Base-by-base conservation (phyloP, 257 asterid species). In the Solanum piurae region DNA sequence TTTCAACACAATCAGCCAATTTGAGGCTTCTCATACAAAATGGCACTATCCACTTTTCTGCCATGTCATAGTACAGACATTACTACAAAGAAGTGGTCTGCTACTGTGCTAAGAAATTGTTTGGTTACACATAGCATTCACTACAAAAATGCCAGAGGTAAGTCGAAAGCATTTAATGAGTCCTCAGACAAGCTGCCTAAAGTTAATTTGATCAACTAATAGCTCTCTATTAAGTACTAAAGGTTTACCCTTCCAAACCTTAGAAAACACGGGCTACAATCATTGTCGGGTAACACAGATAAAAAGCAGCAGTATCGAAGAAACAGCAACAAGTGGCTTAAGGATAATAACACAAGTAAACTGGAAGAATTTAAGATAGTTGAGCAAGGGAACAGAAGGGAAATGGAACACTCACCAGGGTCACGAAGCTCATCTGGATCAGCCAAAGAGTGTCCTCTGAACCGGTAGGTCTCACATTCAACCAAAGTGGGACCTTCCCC, bases 361-460 rank as follows among this genome's bases (percentile, higher is more conserved):
- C 60, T n/a, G 37, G 75, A 84, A 21, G 72, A 33, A 46, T 25
- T 58, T 34, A 85, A 68, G 25, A 87, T 27, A 74, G 46, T 44
- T 40, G 79, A 6, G 68, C 34, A 55, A 37, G 71, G 4, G 34
- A 38, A 71, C 80, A 58, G 38, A 60, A 64, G 71, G 21, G 86
- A 71, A 71, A 83, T 13, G 44, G 66, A 74, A 73, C 16, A 86
- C 94, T 93, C 80, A 97, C 99, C 94, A 52, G 98, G 99, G 93
- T 97, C 98, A 93, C 98, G 99, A 23, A 97, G 95, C 96, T 97
- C 98, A 91, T 97, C 99, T 6, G 99, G 99, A 83, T 97, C 99
- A 27, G 99, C 99, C 94, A 95, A 94, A 87, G 99, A 97, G 94
- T 96, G 99, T 68, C 99, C 98, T 91, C 98, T 95, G 88, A 95